These are phyloP conservation scores for Leccinellum rugosiceps DNA, from an alignment of 768 basidiomycete species.

Conservation along the genomic window DNA sequence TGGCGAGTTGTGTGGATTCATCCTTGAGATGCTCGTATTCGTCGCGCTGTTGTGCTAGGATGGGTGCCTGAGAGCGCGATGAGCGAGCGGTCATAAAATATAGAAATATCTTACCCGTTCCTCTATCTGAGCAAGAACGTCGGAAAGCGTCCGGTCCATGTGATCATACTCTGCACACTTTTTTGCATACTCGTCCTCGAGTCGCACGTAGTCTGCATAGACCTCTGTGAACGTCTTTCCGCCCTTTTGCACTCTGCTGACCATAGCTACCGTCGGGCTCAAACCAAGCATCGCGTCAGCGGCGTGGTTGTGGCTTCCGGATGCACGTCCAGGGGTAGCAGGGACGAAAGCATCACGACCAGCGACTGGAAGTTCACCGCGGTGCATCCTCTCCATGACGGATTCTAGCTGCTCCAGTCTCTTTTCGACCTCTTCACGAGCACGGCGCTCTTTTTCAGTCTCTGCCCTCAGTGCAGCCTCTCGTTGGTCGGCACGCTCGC, in stretches of 20 bases:
- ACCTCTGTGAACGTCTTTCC: slow-evolving; percentile 94
- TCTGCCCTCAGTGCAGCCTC: slow-evolving; percentile 68
- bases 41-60: slow-evolving; percentile 82
- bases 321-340: slow-evolving; percentile 42
- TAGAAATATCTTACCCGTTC: slow-evolving; percentile 57
- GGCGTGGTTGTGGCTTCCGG: slow-evolving; percentile 39
- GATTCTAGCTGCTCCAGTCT: slow-evolving; percentile 67
- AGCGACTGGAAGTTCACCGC: slow-evolving; percentile 66
- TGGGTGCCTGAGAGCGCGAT: slow-evolving; percentile 62
- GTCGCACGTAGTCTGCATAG: slow-evolving; percentile 83
- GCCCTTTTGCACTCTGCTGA: slow-evolving; percentile 71
- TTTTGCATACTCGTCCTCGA: slow-evolving; percentile 77
- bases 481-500: slow-evolving; percentile 63
- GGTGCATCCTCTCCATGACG: slow-evolving; percentile 67
- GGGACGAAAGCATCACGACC: slow-evolving; percentile 37
- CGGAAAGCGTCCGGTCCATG: slow-evolving; percentile 76
- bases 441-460: slow-evolving; percentile 65
- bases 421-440: slow-evolving; percentile 70
- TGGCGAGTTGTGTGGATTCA: slow-evolving; percentile 77
- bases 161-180: slow-evolving; percentile 82
- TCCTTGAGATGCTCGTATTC: slow-evolving; percentile 84
- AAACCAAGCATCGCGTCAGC: slow-evolving; percentile 62
- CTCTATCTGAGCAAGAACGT: slow-evolving; percentile 85
- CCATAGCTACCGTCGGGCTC: slow-evolving; percentile 87
- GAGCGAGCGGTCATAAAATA: background rate